These are phyloP conservation scores for Neoboletus brunneissimus DNA, from an alignment of 768 basidiomycete species.

Conservation along the genomic window DNA sequence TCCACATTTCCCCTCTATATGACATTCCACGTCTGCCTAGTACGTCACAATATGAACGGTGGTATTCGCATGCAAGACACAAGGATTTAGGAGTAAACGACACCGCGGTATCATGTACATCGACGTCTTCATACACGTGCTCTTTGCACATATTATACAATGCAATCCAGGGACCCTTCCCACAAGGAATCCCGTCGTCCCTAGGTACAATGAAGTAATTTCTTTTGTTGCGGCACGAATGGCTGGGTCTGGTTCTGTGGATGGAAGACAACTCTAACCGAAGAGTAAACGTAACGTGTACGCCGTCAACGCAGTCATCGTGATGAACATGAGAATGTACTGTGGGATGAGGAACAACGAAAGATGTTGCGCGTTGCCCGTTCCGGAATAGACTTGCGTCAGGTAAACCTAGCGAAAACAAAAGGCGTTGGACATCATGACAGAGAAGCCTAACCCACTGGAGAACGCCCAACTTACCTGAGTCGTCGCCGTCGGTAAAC, in stretches of 20 bases:
- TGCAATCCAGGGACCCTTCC: background rate
- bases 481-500: constrained; percentile 58
- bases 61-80: background rate
- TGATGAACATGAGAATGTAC: constrained; percentile 40
- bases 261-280: constrained; percentile 11
- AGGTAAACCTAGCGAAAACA: constrained; percentile 46
- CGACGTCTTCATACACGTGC: background rate
- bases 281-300: constrained; percentile 38
- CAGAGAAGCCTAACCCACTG: background rate
- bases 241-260: background rate
- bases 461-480: constrained; percentile 38
- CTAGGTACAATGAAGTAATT: background rate
- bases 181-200: background rate
- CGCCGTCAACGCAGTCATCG: constrained; percentile 38
- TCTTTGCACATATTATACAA: background rate
- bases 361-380: constrained; percentile 60
- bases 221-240: background rate
- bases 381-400: constrained; percentile 65
- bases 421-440: background rate
- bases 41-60: background rate
- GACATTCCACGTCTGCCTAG: background rate
- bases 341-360: constrained; percentile 63
- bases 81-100: background rate
- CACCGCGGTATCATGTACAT: background rate
- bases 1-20: background rate